Conservation (phyloP, 352 stramenopile species). For the Globisporangium yorkense region DNA sequence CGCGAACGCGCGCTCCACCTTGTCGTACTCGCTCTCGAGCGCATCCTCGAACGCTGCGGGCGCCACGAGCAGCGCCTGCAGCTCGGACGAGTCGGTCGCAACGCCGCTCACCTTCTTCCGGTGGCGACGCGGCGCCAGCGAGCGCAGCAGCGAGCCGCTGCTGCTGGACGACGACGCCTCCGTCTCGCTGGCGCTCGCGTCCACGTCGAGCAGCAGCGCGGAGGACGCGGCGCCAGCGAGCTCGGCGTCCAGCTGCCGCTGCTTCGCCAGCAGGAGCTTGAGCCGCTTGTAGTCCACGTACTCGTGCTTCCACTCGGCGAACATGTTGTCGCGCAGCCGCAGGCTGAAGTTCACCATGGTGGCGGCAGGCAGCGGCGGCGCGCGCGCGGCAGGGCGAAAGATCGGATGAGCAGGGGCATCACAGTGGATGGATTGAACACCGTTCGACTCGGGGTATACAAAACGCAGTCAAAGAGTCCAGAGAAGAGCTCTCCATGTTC, state of each 20-base stretch:
- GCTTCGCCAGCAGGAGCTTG: conserved; percentile 76
- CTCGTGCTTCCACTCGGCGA: conserved; percentile 81
- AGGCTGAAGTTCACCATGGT: conserved; percentile 75
- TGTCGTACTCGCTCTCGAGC: conserved; percentile 77
- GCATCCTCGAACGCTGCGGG: conserved; percentile 73
- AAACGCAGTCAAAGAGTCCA: conserved; percentile 1
- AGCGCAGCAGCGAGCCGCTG: conserved; percentile 10
- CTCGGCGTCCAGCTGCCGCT: conserved; percentile 37
- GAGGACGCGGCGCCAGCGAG: conserved; percentile 7
- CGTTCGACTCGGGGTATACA: conserved; percentile 1
- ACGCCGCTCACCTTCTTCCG: conserved; percentile 13
- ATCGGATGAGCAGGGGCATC: background rate
- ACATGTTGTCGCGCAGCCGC: conserved; percentile 78
- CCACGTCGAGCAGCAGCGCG: conserved; percentile 11
- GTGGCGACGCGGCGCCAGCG: background rate
- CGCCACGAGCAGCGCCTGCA: conserved; percentile 23
- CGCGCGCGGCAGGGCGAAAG: background rate
- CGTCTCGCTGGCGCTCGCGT: conserved; percentile 7
- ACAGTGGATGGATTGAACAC: background rate
- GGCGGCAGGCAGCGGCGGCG: background rate
- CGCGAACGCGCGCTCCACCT: conserved; percentile 91
- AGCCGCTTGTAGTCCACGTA: conserved; percentile 89
- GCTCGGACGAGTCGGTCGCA: conserved; percentile 20
- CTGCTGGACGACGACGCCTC: conserved; percentile 3
- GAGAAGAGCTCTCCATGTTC: background rate